Base-by-base conservation (phyloP, 164 flowering plant genomes). In the Aristolochia contorta region DNA sequence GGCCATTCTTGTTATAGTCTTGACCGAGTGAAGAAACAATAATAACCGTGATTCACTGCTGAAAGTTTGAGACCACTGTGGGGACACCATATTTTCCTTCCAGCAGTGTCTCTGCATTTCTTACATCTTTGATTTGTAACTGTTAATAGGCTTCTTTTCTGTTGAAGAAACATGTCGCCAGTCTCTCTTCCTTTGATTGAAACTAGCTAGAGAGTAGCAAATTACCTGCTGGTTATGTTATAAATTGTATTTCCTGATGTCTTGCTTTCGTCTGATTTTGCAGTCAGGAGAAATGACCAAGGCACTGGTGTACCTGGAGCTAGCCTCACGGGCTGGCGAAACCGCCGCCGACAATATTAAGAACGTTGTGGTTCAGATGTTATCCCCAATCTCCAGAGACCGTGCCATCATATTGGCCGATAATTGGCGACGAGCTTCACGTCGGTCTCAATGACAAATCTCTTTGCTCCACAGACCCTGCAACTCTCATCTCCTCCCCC, bases 241-340 rank as follows among this genome's bases (percentile, higher is more conserved):
- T n/a, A n/a, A 27, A 27, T 27, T 27, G 20, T 4, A 46, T 18
- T 62, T 62, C 20, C 27, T 43, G 16, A 4, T 54, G 7, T 41
- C n/a, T 20, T 59, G 16, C 5, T 23, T 5, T 14, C 12, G 1
- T 37, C n/a, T 37, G 43, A 5, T 27, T 37, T 37, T 37, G 7
- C 48, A 92, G 98, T 85, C 80, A 70, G 93, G 98, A 49, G 82
- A 87, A 52, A 82, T 77, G 89, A 57, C 73, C 74, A 81, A 74
- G 63, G 91, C 98, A 60, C 78, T 81, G 16, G 80, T 87, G 4
- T 93, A 87, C 79, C 68, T 93, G 55, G 98, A 93, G 78, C 84
- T 92, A 19, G 98, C 98, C 13, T 70, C 78, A 5, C 82, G 94
- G 0, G 88, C 85, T 41, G 98, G 98, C 30, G 98, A 89, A 76